These are phyloP conservation scores for Xylaria scruposa DNA, from an alignment of 495 filamentous ascomycete species.

Conservation along the genomic window DNA sequence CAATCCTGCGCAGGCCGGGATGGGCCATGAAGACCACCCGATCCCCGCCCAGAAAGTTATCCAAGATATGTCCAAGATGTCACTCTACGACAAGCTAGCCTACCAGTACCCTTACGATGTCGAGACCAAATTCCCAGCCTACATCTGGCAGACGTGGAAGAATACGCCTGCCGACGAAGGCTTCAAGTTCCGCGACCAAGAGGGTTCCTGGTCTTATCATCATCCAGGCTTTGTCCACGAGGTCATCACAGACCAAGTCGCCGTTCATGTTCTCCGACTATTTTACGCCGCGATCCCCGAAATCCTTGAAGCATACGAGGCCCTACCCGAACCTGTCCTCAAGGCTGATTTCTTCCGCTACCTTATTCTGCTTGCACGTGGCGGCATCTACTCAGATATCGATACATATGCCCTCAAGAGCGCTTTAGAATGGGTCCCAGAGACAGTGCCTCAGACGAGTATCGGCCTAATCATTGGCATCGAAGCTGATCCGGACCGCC, in stretches of 20 bases:
- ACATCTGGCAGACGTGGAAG: slow-evolving; percentile 99
- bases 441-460: slow-evolving; percentile 72
- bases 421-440: slow-evolving; percentile 86
- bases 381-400: slow-evolving; percentile 96
- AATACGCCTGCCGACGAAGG: slow-evolving; percentile 80
- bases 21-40: slow-evolving; percentile 29
- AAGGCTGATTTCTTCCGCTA: slow-evolving; percentile 99
- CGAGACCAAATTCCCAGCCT: slow-evolving; percentile 87
- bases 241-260: slow-evolving; percentile 90
- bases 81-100: slow-evolving; percentile 81
- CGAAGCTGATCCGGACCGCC: slow-evolving; percentile 91
- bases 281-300: slow-evolving; percentile 89
- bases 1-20: slow-evolving; percentile 26
- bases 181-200: slow-evolving; percentile 79
- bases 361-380: slow-evolving; percentile 88
- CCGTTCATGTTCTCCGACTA: slow-evolving; percentile 78
- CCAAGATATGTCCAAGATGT: slow-evolving; percentile 62
- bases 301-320: slow-evolving; percentile 88
- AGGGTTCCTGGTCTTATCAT: slow-evolving; percentile 89
- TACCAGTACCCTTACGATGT: slow-evolving; percentile 95
- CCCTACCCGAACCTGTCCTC: slow-evolving; percentile 84
- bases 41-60: slow-evolving; percentile 54
- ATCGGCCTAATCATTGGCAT: slow-evolving; percentile 92
- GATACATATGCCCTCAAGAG: slow-evolving; percentile 86
- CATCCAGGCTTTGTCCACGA: slow-evolving; percentile 95